Conservation (phyloP, 768 basidiomycete species). For the Plicaturopsis crispa region DNA sequence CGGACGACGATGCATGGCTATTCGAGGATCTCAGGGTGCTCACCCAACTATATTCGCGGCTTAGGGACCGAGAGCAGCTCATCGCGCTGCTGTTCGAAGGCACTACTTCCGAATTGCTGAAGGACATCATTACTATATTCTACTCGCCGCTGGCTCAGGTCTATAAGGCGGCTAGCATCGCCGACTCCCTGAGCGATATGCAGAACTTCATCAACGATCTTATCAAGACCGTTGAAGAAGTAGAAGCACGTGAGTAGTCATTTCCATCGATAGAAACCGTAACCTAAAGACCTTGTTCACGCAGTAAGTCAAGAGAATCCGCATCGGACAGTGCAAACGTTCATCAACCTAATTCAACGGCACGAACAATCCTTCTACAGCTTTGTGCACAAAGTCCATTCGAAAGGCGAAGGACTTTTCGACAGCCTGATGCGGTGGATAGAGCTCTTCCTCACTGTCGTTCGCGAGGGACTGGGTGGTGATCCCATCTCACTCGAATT, state of each 20-base stretch:
- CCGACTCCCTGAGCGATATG: slow-evolving; percentile 84
- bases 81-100: slow-evolving; percentile 97
- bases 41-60: slow-evolving; percentile 65
- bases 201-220: slow-evolving; percentile 95
- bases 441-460: slow-evolving; percentile 85
- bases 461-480: slow-evolving; percentile 87
- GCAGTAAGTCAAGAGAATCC: slow-evolving; percentile 82
- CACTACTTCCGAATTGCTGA: slow-evolving; percentile 87
- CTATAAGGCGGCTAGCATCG: slow-evolving; percentile 94
- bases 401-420: slow-evolving; percentile 92
- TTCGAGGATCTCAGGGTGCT: slow-evolving; percentile 86
- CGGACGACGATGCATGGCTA: slow-evolving; percentile 94
- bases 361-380: slow-evolving; percentile 95
- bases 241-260: slow-evolving; percentile 71
- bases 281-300: not conserved
- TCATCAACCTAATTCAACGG: slow-evolving; percentile 87
- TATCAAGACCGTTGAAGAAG: slow-evolving; percentile 86
- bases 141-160: slow-evolving; percentile 95
- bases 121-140: slow-evolving; percentile 98
- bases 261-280: not conserved
- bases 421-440: slow-evolving; percentile 95
- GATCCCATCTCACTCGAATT: slow-evolving; percentile 76
- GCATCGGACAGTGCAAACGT: slow-evolving; percentile 79
- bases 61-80: slow-evolving; percentile 86
- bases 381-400: slow-evolving; percentile 98